Conservation (phyloP, 1,139 yeast genomes). For the Pichia inconspicua region DNA sequence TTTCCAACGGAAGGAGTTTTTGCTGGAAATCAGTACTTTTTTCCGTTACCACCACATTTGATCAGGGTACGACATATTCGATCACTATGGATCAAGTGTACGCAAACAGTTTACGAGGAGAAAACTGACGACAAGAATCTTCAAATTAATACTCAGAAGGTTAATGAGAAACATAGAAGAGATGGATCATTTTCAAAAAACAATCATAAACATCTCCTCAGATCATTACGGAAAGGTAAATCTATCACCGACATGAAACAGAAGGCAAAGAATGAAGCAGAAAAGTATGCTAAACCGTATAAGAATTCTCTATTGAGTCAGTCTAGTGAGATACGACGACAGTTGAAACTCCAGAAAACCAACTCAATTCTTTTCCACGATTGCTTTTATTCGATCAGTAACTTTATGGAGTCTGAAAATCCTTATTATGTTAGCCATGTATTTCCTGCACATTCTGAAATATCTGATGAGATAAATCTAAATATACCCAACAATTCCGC, state of each 20-base stretch:
- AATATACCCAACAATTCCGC: constrained; percentile 17
- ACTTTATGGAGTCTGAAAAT: constrained; percentile 22
- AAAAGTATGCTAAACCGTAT: background rate
- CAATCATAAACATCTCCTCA: background rate
- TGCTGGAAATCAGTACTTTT: background rate
- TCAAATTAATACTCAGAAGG: background rate
- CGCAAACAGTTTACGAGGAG: background rate
- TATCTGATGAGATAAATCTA: constrained; percentile 21
- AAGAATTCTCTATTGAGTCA: background rate
- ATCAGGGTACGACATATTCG: constrained; percentile 12
- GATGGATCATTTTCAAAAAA: background rate
- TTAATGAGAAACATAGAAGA: background rate
- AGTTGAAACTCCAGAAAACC: constrained; percentile 25
- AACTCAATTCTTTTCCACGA: constrained; percentile 29
- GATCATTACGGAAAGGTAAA: background rate
- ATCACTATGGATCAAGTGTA: constrained; percentile 16
- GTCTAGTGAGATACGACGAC: constrained; percentile 23
- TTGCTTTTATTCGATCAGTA: constrained; percentile 32
- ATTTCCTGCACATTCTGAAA: constrained; percentile 26
- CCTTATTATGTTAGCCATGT: constrained; percentile 38
- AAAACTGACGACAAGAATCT: background rate
- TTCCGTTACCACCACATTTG: constrained; percentile 4
- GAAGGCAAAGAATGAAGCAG: background rate
- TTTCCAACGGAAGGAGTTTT: background rate
- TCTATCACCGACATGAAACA: constrained; percentile 19